These are phyloP conservation scores for Coccomyxa sp. DNA, from an alignment of 139 green algal species.

Conservation along the genomic window DNA sequence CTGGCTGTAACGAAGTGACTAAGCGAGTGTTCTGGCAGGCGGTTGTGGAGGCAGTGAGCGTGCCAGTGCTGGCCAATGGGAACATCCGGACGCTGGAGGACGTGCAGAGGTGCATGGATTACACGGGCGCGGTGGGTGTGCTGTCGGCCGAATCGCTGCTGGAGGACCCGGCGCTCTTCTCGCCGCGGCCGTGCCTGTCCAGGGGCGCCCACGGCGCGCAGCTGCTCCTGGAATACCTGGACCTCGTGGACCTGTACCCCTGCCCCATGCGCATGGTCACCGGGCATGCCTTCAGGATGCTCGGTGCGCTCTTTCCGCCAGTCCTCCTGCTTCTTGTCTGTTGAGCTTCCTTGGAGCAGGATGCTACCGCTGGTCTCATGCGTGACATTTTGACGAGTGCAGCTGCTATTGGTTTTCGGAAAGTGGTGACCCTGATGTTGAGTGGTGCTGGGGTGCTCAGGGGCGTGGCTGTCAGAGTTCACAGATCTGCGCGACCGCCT, in stretches of 20 bases:
- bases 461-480: slow-evolving; percentile 81
- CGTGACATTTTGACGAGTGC: no score
- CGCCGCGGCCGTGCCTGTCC: background rate
- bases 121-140: slow-evolving; percentile 77
- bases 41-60: slow-evolving; percentile 45
- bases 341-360: no score
- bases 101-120: slow-evolving; percentile 61
- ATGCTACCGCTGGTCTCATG: background rate
- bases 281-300: slow-evolving; percentile 63
- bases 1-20: background rate
- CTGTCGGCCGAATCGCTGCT: slow-evolving; percentile 83
- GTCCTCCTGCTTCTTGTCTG: no score
- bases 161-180: slow-evolving; percentile 81
- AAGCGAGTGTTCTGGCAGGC: slow-evolving; percentile 28
- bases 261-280: slow-evolving; percentile 80
- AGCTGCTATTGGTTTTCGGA: background rate
- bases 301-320: slow-evolving; percentile 27
- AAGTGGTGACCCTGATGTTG: background rate
- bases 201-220: slow-evolving; percentile 21
- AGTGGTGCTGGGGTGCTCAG: slow-evolving; percentile 11
- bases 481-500: slow-evolving; percentile 78
- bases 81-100: slow-evolving; percentile 72
- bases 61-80: slow-evolving; percentile 88
- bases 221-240: slow-evolving; percentile 84
- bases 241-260: slow-evolving; percentile 62